These are phyloP conservation scores for Gonium pectorale DNA, from an alignment of 139 green algal genomes.

Conservation along the genomic window DNA sequence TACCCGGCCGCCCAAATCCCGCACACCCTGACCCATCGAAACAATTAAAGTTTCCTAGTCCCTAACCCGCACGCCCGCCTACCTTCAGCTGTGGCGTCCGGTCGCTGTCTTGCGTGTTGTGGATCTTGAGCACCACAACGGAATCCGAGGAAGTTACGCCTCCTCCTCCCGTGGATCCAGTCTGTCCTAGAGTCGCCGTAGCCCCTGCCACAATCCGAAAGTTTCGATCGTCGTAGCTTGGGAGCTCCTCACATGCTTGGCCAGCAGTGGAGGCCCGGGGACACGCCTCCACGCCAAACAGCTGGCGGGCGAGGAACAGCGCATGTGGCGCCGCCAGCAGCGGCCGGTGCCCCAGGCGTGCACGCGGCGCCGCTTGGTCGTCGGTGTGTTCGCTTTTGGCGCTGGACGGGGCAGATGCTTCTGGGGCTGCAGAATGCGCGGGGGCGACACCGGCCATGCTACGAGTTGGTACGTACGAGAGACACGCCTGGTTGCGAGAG, in stretches of 20 bases:
- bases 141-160: no score
- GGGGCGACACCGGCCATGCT: no score
- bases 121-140: slow-evolving; percentile 24
- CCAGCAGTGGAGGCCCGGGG: background rate
- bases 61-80: background rate
- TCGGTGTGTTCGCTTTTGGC: no score
- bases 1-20: no score
- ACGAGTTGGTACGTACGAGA: no score
- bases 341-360: slow-evolving; percentile 16
- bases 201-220: no score
- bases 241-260: background rate
- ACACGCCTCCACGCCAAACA: background rate
- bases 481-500: no score
- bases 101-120: slow-evolving; percentile 22
- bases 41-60: background rate
- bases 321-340: background rate
- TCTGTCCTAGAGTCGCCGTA: no score
- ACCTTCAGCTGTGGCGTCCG: slow-evolving; percentile 13
- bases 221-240: slow-evolving; percentile 40
- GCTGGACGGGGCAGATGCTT: no score
- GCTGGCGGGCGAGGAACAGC: background rate
- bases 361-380: no score
- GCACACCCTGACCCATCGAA: no score
- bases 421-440: no score
- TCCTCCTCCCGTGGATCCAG: background rate